Evolutionary conservation across 495 filamentous ascomycete species (phyloP).

Genomic region (Symbiotaphrina buchneri): DNA sequence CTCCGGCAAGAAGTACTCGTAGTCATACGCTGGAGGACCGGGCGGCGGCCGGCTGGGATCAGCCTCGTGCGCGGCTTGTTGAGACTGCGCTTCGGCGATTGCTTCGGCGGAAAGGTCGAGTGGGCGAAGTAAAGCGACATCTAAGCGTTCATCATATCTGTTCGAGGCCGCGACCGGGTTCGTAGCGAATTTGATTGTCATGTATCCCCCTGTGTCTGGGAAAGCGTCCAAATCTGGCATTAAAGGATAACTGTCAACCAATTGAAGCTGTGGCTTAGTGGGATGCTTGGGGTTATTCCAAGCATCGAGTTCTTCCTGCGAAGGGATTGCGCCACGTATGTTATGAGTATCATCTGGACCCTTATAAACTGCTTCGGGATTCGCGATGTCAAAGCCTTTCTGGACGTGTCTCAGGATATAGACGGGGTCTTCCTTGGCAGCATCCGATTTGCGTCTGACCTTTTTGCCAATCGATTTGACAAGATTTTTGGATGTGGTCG

Average conservation of each 20-base stretch:
- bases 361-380: slow-evolving; percentile 36
- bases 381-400: slow-evolving; percentile 70
- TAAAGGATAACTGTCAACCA: slow-evolving; percentile 60
- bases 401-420: slow-evolving; percentile 62
- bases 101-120: slow-evolving; percentile 20
- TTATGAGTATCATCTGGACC: slow-evolving; percentile 23
- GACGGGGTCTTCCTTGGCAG: slow-evolving; percentile 52
- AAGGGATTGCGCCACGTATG: slow-evolving; percentile 29
- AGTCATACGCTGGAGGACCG: slow-evolving; percentile 40
- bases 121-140: slow-evolving; percentile 57
- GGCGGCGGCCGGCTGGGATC: slow-evolving; percentile 41
- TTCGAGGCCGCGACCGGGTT: slow-evolving; percentile 41
- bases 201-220: slow-evolving; percentile 68
- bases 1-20: slow-evolving; percentile 57
- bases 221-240: slow-evolving; percentile 75
- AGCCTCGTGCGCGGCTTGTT: slow-evolving; percentile 33
- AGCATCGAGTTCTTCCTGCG: slow-evolving; percentile 36
- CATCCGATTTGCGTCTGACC: slow-evolving; percentile 20
- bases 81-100: slow-evolving; percentile 17
- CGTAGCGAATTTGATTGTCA: slow-evolving; percentile 71
- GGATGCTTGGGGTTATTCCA: slow-evolving; percentile 64
- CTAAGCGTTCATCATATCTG: slow-evolving; percentile 58
- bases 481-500: slow-evolving; percentile 18
- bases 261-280: slow-evolving; percentile 49
- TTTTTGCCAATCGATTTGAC: slow-evolving; percentile 13